Conservation (phyloP, 768 basidiomycete genomes). For the Phanerochaete sordida region DNA sequence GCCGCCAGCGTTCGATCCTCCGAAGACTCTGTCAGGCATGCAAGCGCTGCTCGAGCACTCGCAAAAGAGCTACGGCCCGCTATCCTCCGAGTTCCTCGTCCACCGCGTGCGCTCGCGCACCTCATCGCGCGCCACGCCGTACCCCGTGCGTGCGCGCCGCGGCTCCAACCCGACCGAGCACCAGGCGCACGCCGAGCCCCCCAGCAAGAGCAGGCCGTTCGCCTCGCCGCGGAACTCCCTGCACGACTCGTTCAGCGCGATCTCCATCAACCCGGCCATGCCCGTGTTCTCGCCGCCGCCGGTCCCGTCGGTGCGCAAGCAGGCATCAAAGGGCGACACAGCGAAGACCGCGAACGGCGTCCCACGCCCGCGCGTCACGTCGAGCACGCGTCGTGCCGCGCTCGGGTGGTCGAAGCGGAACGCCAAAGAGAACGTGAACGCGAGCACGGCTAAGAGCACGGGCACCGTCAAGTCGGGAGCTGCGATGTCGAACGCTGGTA, state of each 20-base stretch:
- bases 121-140: conserved; percentile 70
- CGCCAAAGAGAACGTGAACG: conserved; percentile 45
- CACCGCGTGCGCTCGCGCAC: conserved; percentile 64
- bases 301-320: conserved; percentile 31
- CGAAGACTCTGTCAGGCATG: conserved; percentile 61
- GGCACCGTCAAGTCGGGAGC: too few relatives aligned
- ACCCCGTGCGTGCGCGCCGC: conserved; percentile 53
- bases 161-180: conserved; percentile 43
- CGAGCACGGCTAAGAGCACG: conserved; percentile 19
- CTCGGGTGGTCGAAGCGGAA: conserved; percentile 66
- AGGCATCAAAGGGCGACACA: conserved; percentile 35
- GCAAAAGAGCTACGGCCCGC: conserved; percentile 63
- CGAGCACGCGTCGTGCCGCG: conserved; percentile 51
- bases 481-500: neutral
- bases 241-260: conserved; percentile 36
- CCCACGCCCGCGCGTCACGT: conserved; percentile 49
- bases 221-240: conserved; percentile 15
- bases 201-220: conserved; percentile 14
- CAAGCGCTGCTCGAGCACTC: conserved; percentile 72
- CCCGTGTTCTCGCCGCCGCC: conserved; percentile 31
- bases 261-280: conserved; percentile 39
- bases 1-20: conserved; percentile 69
- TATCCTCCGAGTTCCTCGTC: conserved; percentile 68
- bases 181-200: conserved; percentile 23
- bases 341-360: conserved; percentile 27